These are phyloP conservation scores for Simmondsia chinensis DNA, from an alignment of 148 eudicot genomes.

Conservation along the genomic window DNA sequence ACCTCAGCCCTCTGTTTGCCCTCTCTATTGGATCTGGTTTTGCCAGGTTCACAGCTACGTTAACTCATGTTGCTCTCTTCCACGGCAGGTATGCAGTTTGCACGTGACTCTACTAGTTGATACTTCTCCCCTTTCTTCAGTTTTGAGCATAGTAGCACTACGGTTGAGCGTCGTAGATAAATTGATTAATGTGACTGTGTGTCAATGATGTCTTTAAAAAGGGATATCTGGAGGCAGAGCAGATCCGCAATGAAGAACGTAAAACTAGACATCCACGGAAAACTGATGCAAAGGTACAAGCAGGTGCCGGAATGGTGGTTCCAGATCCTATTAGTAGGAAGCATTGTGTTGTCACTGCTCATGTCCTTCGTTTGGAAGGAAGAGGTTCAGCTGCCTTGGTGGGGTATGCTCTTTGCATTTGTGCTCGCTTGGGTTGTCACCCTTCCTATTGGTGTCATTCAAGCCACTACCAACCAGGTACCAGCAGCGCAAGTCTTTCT, in stretches of 20 bases:
- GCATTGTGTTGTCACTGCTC: constrained; percentile 56
- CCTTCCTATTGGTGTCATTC: constrained; percentile 96
- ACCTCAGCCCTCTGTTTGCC: constrained; percentile 93
- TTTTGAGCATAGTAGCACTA: too few relatives aligned
- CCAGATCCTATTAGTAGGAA: constrained; percentile 43
- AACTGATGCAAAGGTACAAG: constrained; percentile 81
- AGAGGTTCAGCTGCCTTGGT: constrained; percentile 96
- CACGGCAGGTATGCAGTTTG: constrained; percentile 65
- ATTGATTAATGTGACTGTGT: not conserved
- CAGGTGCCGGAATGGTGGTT: constrained; percentile 97
- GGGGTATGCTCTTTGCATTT: constrained; percentile 96
- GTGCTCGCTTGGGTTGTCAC: constrained; percentile 80
- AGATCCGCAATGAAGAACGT: constrained; percentile 57
- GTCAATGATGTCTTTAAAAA: constrained; percentile 3
- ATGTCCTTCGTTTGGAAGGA: constrained; percentile 88
- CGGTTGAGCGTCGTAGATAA: too few relatives aligned
- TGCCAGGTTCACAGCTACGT: constrained; percentile 83
- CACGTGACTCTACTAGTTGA: too few relatives aligned
- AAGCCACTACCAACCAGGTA: constrained; percentile 99
- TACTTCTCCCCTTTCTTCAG: too few relatives aligned
- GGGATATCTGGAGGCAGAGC: constrained; percentile 95
- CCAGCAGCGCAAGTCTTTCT: too few relatives aligned
- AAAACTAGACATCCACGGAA: constrained; percentile 72
- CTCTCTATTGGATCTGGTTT: constrained; percentile 97
- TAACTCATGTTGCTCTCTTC: constrained; percentile 87